These are phyloP conservation scores for Ilex aquifolium DNA, from an alignment of 257 asterid species.

Conservation along the genomic window DNA sequence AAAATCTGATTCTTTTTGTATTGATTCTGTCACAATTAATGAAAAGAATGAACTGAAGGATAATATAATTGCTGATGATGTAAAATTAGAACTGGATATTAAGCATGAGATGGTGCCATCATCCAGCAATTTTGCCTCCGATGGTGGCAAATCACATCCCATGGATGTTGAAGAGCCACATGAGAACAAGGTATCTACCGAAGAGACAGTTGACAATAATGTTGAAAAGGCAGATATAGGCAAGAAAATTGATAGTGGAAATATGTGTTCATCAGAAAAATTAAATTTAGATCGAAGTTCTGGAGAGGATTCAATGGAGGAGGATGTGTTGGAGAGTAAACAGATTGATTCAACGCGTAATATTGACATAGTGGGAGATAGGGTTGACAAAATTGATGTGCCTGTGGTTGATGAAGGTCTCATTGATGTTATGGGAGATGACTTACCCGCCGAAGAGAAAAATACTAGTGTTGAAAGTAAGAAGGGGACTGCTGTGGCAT, in stretches of 20 bases:
- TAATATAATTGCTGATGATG: constrained; percentile 65
- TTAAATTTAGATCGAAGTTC: constrained; percentile 56
- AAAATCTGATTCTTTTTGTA: constrained; percentile 65
- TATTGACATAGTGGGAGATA: constrained; percentile 21
- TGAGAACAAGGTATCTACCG: constrained; percentile 23
- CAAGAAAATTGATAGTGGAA: constrained; percentile 34
- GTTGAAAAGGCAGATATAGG: constrained; percentile 27
- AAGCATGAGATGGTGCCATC: constrained; percentile 49
- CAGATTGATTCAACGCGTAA: constrained; percentile 33
- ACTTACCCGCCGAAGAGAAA: constrained; percentile 28
- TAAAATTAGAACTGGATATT: constrained; percentile 62
- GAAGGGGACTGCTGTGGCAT: constrained; percentile 23
- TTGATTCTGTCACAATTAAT: constrained; percentile 60
- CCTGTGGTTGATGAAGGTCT: constrained; percentile 33
- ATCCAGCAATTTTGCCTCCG: constrained; percentile 34
- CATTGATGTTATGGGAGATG: constrained; percentile 57
- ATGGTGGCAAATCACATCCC: constrained; percentile 49
- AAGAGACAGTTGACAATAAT: constrained; percentile 23
- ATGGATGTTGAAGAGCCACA: constrained; percentile 53
- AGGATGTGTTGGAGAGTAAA: constrained; percentile 51
- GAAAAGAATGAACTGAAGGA: constrained; percentile 68
- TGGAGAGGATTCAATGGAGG: constrained; percentile 88
- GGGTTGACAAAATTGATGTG: constrained; percentile 27
- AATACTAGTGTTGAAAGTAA: constrained; percentile 28
- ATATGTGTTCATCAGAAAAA: constrained; percentile 46